These are phyloP conservation scores for Rhexocercosporidium sp. DNA, from an alignment of 2,329 filamentous ascomycete species.

Conservation along the genomic window DNA sequence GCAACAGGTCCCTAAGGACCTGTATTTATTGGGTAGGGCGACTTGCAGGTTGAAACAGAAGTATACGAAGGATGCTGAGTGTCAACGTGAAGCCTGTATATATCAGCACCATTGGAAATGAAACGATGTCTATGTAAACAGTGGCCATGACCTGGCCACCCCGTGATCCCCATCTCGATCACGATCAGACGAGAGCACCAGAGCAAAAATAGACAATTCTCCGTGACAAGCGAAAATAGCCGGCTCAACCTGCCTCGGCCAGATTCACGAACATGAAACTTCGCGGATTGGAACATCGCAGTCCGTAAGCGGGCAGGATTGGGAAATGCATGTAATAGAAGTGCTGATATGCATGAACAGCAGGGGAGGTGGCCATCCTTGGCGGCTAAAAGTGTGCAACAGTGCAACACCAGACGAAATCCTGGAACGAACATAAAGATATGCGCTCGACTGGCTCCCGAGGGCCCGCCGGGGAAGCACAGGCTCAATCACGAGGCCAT, in stretches of 20 bases:
- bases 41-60: not conserved
- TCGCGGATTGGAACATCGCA: constrained; percentile 2
- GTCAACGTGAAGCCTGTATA: not conserved
- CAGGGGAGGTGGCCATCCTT: constrained; percentile 16
- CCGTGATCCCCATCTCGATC: not conserved
- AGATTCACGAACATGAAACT: constrained; percentile 1
- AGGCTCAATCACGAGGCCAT: constrained; percentile 35
- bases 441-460: constrained; percentile 24
- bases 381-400: constrained; percentile 25
- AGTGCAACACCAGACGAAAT: constrained; percentile 17
- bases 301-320: constrained; percentile 15
- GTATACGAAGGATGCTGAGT: not conserved
- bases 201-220: constrained; percentile 26
- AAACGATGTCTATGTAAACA: constrained; percentile 6
- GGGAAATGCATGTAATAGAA: constrained; percentile 12
- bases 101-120: not conserved
- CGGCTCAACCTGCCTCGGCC: constrained; percentile 20
- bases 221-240: constrained; percentile 18
- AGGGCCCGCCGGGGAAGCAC: constrained; percentile 20
- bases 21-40: not conserved
- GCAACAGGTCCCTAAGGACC: not conserved
- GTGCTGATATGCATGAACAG: constrained; percentile 17
- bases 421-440: constrained; percentile 18
- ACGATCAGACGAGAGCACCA: constrained; percentile 12
- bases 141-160: not conserved